These are phyloP conservation scores for Lactifluus piperatus DNA, from an alignment of 768 basidiomycete species.

Conservation along the genomic window DNA sequence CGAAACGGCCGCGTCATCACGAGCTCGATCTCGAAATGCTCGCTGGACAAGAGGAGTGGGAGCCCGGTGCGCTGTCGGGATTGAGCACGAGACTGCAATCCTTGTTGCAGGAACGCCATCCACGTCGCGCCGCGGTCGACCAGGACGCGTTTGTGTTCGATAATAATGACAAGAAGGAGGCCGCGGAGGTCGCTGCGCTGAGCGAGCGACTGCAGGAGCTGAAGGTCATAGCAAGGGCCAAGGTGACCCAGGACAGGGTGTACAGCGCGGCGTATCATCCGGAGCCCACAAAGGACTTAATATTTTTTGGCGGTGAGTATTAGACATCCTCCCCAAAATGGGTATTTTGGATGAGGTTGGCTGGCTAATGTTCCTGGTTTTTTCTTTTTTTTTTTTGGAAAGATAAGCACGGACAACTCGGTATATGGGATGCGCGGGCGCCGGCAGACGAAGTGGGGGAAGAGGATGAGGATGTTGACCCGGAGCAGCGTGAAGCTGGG, in stretches of 20 bases:
- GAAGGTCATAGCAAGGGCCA: constrained; percentile 67
- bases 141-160: constrained; percentile 46
- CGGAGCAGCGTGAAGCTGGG: constrained; percentile 48
- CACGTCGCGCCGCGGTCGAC: constrained; percentile 36
- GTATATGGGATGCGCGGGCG: constrained; percentile 82
- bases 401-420: constrained; percentile 81
- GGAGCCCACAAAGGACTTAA: constrained; percentile 65
- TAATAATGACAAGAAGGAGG: constrained; percentile 34
- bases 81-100: constrained; percentile 39
- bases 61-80: constrained; percentile 36
- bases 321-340: no score
- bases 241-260: constrained; percentile 65
- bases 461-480: constrained; percentile 48
- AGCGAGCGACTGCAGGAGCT: constrained; percentile 45
- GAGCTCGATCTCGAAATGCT: constrained; percentile 54
- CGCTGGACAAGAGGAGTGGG: constrained; percentile 34
- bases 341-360: background rate
- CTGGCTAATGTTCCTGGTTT: background rate
- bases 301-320: constrained; percentile 73
- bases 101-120: constrained; percentile 30
- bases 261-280: constrained; percentile 81
- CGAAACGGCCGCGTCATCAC: constrained; percentile 60
- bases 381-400: background rate
- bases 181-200: constrained; percentile 43
- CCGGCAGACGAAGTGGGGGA: constrained; percentile 53